Conservation (phyloP, 164 flowering plant genomes). For the Stephania cephalantha region DNA sequence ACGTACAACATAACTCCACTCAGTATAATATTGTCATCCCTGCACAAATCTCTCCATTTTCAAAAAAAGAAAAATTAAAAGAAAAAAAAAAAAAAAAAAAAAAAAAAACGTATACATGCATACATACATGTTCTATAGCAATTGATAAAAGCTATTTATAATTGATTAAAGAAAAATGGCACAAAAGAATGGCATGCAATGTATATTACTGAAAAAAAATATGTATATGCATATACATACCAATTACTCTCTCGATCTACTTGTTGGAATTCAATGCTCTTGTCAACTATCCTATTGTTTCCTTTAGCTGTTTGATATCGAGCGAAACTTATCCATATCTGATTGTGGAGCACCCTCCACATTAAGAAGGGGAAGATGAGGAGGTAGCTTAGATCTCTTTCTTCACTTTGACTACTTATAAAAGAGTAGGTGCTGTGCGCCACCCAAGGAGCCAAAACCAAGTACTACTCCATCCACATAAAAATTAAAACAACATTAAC, state of each 20-base stretch:
- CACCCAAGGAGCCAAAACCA: background rate
- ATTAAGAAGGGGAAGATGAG: background rate
- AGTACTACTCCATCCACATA: background rate
- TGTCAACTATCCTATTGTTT: conserved; percentile 10
- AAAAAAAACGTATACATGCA: no score
- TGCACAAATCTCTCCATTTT: background rate
- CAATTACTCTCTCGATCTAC: conserved; percentile 15
- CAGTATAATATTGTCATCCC: conserved; percentile 20
- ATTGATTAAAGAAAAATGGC: no score
- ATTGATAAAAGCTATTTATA: no score
- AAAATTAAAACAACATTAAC: no score
- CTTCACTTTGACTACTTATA: background rate
- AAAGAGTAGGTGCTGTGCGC: background rate
- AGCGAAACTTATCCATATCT: conserved; percentile 14
- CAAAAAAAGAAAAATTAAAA: no score
- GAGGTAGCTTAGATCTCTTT: background rate
- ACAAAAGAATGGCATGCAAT: no score
- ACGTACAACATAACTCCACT: conserved; percentile 4
- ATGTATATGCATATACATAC: background rate
- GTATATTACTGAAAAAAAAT: no score
- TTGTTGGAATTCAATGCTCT: conserved; percentile 11
- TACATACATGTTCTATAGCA: no score
- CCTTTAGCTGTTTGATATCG: conserved; percentile 10
- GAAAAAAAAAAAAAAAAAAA: no score
- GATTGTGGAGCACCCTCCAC: conserved; percentile 10